Conservation (phyloP, 345 rosid genomes). For the Limnanthes douglasii region DNA sequence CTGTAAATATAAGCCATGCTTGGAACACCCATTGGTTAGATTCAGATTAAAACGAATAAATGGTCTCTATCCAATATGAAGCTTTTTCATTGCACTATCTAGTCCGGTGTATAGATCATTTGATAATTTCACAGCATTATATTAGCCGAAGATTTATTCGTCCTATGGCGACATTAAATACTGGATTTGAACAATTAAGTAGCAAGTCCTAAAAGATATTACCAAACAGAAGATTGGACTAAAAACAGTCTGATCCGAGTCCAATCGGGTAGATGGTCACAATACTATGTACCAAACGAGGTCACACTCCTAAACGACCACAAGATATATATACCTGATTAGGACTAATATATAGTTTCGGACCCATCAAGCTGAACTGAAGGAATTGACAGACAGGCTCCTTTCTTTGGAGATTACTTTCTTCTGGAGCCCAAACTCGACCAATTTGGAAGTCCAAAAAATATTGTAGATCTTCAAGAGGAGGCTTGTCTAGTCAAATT, state of each 20-base stretch:
- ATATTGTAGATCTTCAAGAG: conserved; percentile 88
- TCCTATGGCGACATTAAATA: no score
- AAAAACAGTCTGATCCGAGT: not conserved
- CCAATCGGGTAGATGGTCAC: no score
- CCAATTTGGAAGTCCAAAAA: conserved; percentile 88
- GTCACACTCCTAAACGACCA: no score
- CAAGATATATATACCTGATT: conserved; percentile 91
- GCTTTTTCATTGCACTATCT: no score
- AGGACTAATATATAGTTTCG: conserved; percentile 84
- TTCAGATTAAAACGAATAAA: no score
- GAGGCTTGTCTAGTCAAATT: conserved; percentile 67
- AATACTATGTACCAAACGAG: no score
- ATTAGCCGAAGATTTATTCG: no score
- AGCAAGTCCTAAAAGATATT: not conserved
- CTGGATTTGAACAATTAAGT: no score
- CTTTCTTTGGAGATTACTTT: conserved; percentile 72
- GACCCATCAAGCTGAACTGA: conserved; percentile 99
- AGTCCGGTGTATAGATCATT: no score
- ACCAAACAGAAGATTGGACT: not conserved
- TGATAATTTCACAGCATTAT: no score
- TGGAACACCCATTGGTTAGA: not conserved
- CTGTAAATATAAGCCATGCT: conserved; percentile 2
- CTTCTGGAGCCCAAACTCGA: conserved; percentile 91
- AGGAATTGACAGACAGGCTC: conserved; percentile 86
- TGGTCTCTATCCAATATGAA: no score